Evolutionary conservation across 2,329 filamentous ascomycete genomes (phyloP).

Genomic region (Tolypocladium paradoxum): DNA sequence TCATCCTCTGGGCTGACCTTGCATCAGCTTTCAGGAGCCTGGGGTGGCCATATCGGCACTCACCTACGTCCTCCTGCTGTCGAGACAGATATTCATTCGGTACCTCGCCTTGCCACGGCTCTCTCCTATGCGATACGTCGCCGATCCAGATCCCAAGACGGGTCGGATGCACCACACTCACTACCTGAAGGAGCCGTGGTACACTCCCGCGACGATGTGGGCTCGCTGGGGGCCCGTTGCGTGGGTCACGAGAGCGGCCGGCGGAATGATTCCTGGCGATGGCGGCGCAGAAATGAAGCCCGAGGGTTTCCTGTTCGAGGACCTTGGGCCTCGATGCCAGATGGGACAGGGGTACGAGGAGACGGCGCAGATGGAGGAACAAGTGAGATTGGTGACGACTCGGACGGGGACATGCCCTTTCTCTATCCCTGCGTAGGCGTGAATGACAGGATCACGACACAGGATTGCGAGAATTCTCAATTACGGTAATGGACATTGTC

Average conservation of each 20-base stretch:
- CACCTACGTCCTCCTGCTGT: conserved; percentile 34
- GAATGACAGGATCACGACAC: neutral
- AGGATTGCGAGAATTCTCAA: neutral
- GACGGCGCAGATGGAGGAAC: conserved; percentile 11
- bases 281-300: conserved; percentile 27
- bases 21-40: conserved; percentile 32
- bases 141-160: conserved; percentile 39
- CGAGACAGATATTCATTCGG: conserved; percentile 45
- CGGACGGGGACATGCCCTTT: conserved; percentile 35
- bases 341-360: conserved; percentile 41
- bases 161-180: conserved; percentile 37
- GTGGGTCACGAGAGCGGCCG: conserved; percentile 31
- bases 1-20: neutral
- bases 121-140: conserved; percentile 25
- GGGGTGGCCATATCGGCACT: conserved; percentile 23
- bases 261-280: conserved; percentile 35
- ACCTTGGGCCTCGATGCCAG: conserved; percentile 50
- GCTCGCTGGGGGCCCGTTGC: conserved; percentile 51
- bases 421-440: neutral
- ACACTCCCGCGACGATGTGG: conserved; percentile 47
- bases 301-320: conserved; percentile 42
- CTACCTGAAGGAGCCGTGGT: conserved; percentile 56
- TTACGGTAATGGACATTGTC: neutral
- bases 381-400: conserved; percentile 21
- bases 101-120: conserved; percentile 50